Conservation (phyloP, 2,329 filamentous ascomycete genomes). For the Alternaria tenuissima region DNA sequence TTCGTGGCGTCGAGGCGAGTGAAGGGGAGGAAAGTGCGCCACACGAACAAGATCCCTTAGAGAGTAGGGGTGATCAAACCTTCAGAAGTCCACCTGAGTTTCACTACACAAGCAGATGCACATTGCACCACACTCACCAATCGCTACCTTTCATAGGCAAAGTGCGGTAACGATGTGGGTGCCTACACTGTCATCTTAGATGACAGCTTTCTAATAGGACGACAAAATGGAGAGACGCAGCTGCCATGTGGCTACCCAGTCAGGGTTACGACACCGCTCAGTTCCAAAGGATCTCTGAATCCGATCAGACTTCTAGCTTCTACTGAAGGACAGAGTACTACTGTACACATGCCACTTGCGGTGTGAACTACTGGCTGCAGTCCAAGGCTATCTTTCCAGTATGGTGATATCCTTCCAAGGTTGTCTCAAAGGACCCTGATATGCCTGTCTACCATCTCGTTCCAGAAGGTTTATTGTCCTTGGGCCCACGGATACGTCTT, state of each 20-base stretch:
- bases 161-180: not conserved
- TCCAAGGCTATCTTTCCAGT: not conserved
- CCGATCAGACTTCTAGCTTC: not conserved
- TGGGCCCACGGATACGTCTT: not conserved
- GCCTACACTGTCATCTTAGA: not conserved
- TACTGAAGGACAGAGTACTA: not conserved
- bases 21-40: conserved; percentile 8
- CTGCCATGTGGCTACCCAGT: not conserved
- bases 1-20: conserved; percentile 4
- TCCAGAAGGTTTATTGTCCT: not conserved
- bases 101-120: not conserved
- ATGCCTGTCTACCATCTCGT: not conserved
- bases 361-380: not conserved
- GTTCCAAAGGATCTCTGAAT: not conserved
- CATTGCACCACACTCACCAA: not conserved
- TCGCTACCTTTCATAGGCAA: not conserved
- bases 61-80: not conserved
- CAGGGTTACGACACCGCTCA: not conserved
- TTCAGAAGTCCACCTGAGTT: not conserved
- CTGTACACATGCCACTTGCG: not conserved
- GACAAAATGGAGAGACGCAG: not conserved
- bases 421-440: not conserved
- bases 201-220: not conserved
- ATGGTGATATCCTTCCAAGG: not conserved
- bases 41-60: not conserved